These are phyloP conservation scores for Eurotiales sp. DNA, from an alignment of 2,329 filamentous ascomycete species.

Conservation along the genomic window DNA sequence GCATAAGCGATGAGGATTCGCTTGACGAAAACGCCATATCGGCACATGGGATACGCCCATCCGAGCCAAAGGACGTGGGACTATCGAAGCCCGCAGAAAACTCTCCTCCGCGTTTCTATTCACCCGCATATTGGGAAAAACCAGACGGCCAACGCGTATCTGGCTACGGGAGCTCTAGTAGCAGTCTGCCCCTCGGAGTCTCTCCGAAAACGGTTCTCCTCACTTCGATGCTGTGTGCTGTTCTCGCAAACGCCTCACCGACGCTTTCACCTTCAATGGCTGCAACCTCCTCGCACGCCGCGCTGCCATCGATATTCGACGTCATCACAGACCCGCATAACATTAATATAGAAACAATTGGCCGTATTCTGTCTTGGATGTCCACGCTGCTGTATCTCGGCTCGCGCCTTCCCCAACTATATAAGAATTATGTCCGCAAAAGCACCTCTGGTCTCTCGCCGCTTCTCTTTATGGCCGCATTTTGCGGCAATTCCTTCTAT, in stretches of 20 bases:
- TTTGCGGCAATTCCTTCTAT: conserved; percentile 66
- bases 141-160: conserved; percentile 33
- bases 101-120: conserved; percentile 21
- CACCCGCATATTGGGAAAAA: conserved; percentile 28
- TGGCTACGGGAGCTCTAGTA: conserved; percentile 22
- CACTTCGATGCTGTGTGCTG: conserved; percentile 43
- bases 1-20: conserved; percentile 18
- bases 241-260: conserved; percentile 41
- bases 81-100: conserved; percentile 22
- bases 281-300: conserved; percentile 16
- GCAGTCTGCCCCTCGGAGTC: conserved; percentile 24
- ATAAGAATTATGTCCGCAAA: conserved; percentile 61
- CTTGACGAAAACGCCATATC: conserved; percentile 16
- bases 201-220: conserved; percentile 44
- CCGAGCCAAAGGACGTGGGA: conserved; percentile 28
- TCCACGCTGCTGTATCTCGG: conserved; percentile 56
- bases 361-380: conserved; percentile 54
- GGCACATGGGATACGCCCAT: conserved; percentile 3
- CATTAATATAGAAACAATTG: conserved; percentile 41
- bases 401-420: conserved; percentile 61
- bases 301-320: conserved; percentile 7
- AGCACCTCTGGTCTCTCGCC: conserved; percentile 63
- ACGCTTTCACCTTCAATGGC: conserved; percentile 21
- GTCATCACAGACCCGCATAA: conserved; percentile 20
- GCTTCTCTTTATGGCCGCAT: conserved; percentile 62